Evolutionary conservation across 768 basidiomycete genomes (phyloP), one percentile per base, ranked within the genome.

Genomic region (Trametes maxima): DNA sequence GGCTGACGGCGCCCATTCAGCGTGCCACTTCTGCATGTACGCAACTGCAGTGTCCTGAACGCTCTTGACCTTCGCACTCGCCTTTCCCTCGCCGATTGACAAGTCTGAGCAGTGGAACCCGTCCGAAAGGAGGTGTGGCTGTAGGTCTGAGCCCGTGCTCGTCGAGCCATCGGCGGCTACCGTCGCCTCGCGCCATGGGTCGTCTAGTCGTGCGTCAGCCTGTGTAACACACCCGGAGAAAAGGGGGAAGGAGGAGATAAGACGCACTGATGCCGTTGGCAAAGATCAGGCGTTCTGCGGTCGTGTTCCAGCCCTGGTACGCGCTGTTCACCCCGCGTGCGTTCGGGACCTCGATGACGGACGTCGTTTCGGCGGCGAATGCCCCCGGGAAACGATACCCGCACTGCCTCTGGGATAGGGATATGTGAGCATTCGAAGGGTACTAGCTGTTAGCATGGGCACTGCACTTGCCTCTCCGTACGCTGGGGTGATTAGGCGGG

Each of bases 91-190:
- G 21, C 63, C 40, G 0, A 74, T 68, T 53, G 75, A 48, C 51
- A 90, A 70, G 67, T 90, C 88, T 12, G 87, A 84, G 67, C 80
- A 81, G 63, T 90, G 88, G 79, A 86, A 90, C 0, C 85, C 88
- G 60, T 86, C 79, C 19, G 82, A 73, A 5, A 81, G 69, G 12
- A 76, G 79, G 59, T 89, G 85, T 0, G 85, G 85, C 64, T 87
- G 86, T 2, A 68, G 66, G 2, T 77, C 57, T 0, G 82, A 85
- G 67, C 79, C 86, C 16, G 70, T 37, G 44, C 80, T 73, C 51
- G 71, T 62, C n/a, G 79, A 75, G 14, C 76, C 76, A 21, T 82
- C 79, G 0, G 87, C 82, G 2, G 87, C 89, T 8, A 89, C 77
- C 0, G 88, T 89, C 4, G 83, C 80, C 53, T 86, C 85, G 43